phyloP scores from a whole-genome alignment of 2,329 filamentous ascomycete species.

The Xylariaceae sp. region DNA sequence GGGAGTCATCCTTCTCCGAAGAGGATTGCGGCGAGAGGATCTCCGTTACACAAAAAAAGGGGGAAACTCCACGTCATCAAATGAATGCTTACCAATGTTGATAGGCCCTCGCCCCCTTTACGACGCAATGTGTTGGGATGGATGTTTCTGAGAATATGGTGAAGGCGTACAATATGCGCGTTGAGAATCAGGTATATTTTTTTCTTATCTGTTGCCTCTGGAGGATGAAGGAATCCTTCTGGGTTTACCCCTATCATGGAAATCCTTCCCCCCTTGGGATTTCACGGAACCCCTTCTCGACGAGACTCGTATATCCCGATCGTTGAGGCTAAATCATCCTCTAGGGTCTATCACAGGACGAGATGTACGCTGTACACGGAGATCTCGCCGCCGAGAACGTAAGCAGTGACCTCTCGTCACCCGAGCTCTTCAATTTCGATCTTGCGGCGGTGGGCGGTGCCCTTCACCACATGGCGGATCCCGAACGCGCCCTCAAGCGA shows the following conservation, averaged over 20 bases:
- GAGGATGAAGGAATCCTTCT: background rate
- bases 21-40: background rate
- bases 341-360: slow-evolving; percentile 44
- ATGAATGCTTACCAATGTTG: background rate
- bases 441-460: slow-evolving; percentile 57
- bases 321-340: background rate
- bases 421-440: slow-evolving; percentile 66
- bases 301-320: background rate
- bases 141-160: slow-evolving; percentile 71
- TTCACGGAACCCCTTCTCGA: background rate
- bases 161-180: slow-evolving; percentile 57
- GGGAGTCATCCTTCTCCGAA: background rate
- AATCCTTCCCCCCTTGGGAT: background rate
- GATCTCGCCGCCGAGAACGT: slow-evolving; percentile 48
- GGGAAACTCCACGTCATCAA: no score
- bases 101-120: slow-evolving; percentile 56
- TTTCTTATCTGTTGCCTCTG: background rate
- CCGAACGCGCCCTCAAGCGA: slow-evolving; percentile 38
- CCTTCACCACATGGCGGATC: slow-evolving; percentile 64
- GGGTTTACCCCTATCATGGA: background rate
- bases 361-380: slow-evolving; percentile 54
- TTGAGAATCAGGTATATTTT: slow-evolving; percentile 44
- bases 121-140: slow-evolving; percentile 59
- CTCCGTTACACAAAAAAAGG: no score
- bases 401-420: slow-evolving; percentile 49